Conservation (phyloP, 495 filamentous ascomycete species). For the Podospora didyma region DNA sequence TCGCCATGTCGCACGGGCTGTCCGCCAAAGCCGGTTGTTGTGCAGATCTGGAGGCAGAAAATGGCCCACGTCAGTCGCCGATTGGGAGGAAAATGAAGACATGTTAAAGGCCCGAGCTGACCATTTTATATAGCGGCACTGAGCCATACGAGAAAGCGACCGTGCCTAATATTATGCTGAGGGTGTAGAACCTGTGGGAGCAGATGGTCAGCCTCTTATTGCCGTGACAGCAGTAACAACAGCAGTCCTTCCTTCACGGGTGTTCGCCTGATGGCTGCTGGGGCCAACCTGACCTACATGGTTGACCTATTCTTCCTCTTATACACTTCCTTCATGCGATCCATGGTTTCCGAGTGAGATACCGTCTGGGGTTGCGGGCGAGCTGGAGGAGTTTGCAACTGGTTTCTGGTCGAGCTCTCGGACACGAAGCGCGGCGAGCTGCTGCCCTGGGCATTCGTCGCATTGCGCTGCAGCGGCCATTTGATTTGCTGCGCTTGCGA, state of each 20-base stretch:
- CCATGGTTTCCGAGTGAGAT: conserved; percentile 44
- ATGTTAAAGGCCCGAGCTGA: conserved; percentile 26
- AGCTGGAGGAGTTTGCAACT: conserved; percentile 10
- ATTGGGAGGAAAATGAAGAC: background rate
- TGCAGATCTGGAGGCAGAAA: conserved; percentile 68
- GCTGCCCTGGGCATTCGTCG: background rate
- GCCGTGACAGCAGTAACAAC: background rate
- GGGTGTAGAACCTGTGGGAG: conserved; percentile 65
- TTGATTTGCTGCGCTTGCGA: background rate
- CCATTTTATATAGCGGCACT: conserved; percentile 98
- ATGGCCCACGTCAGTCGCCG: background rate
- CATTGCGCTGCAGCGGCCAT: conserved; percentile 1
- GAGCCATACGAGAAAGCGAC: conserved; percentile 92
- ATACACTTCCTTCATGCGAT: conserved; percentile 51
- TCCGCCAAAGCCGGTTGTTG: conserved; percentile 92
- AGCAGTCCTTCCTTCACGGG: background rate
- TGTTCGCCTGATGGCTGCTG: background rate
- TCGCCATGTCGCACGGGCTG: conserved; percentile 78
- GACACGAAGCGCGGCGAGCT: conserved; percentile 18
- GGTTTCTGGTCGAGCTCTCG: conserved; percentile 12
- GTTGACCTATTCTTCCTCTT: conserved; percentile 55
- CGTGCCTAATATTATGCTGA: conserved; percentile 84
- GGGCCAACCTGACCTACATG: conserved; percentile 37
- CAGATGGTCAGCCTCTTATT: background rate
- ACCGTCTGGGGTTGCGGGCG: conserved; percentile 1